Base-by-base conservation (phyloP, 2,329 filamentous ascomycete genomes). In the Colletotrichum acutatum region DNA sequence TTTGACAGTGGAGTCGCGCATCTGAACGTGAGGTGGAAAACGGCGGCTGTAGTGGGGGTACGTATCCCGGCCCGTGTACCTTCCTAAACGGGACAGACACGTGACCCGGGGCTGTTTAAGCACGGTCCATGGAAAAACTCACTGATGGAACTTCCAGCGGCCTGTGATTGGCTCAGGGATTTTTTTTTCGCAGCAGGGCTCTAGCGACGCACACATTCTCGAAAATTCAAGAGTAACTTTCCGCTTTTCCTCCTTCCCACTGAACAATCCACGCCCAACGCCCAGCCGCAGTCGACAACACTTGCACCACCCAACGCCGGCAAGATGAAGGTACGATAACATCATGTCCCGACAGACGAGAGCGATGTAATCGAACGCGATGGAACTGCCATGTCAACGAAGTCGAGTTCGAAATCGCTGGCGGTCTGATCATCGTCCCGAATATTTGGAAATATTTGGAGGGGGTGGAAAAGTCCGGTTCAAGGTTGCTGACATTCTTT, bases 301-400 rank as follows among this genome's bases (percentile, higher is more conserved):
- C 81, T 84, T 84, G 83, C 81, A 84, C 82, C 83, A 83, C 78
- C 80, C 82, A 82, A 81, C 79, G 80, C 84, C 82, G 83, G 83
- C 84, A 86, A 84, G 79, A 86, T 86, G 84, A 86, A 86, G 84
- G 84, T 86, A 84, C 74, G 83, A 69, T 9, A 69, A 7, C 4
- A 71, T 5, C 52, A 32, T 28, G 7, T 52, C 62, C n/a, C 32
- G 19, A 24, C 30, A 57, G 26, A 53, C 56, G 60, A 34, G 58
- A 34, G 58, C 24, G 28, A 56, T 32, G 49, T 46, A 52, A 53
- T 26, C 9, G 32, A 14, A 22, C n/a, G 19, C 24, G 8, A 32
- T 54, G 5, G 28, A 42, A 8, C 9, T 34, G 42, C n/a, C 16
- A 28, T 16, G 30, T 26, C 56, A 42, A 56, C n/a, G 16, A 49